Evolutionary conservation across 805 yeast genomes (phyloP).

Genomic region (Ogataea kodamae): DNA sequence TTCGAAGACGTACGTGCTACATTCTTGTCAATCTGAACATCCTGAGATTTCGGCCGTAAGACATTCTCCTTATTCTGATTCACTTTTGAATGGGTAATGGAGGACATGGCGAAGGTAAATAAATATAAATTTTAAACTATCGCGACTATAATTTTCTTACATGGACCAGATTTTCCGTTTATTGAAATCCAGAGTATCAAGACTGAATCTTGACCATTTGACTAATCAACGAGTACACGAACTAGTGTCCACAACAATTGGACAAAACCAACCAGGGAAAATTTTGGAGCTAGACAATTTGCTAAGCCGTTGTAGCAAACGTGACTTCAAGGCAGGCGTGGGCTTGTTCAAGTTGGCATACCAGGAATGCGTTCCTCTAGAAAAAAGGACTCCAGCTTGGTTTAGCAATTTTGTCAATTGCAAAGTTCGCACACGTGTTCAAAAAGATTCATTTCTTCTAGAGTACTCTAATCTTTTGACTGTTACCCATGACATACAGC

Average conservation of each 20-base stretch:
- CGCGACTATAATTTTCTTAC: constrained; percentile 6
- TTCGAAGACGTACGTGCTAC: constrained; percentile 18
- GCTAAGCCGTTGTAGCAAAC: constrained; percentile 6
- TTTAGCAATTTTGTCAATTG: constrained; percentile 10
- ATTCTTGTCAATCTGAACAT: constrained; percentile 11
- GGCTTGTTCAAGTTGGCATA: constrained; percentile 12
- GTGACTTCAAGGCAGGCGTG: constrained; percentile 8
- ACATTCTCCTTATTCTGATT: constrained; percentile 21
- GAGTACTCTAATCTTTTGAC: constrained; percentile 8
- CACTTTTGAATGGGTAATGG: constrained; percentile 12
- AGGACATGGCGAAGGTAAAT: constrained; percentile 14
- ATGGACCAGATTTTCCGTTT: constrained; percentile 2
- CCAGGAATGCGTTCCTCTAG: constrained; percentile 4
- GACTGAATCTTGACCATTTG: constrained; percentile 11
- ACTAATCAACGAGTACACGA: constrained; percentile 7
- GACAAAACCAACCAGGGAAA: neutral
- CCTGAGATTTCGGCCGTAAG: constrained; percentile 11
- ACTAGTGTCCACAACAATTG: constrained; percentile 3
- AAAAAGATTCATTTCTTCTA: constrained; percentile 9
- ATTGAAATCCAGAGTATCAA: constrained; percentile 3
- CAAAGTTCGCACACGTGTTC: constrained; percentile 4
- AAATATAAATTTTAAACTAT: constrained; percentile 4
- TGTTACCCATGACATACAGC: constrained; percentile 7
- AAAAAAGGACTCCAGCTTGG: constrained; percentile 18
- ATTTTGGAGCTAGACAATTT: constrained; percentile 3